A percentile compares a stretch with the other conserved stretches of the same genome.
Conservation (phyloP, 1,284 basidiomycete species). For the Moesziomyces sp. region DNA sequence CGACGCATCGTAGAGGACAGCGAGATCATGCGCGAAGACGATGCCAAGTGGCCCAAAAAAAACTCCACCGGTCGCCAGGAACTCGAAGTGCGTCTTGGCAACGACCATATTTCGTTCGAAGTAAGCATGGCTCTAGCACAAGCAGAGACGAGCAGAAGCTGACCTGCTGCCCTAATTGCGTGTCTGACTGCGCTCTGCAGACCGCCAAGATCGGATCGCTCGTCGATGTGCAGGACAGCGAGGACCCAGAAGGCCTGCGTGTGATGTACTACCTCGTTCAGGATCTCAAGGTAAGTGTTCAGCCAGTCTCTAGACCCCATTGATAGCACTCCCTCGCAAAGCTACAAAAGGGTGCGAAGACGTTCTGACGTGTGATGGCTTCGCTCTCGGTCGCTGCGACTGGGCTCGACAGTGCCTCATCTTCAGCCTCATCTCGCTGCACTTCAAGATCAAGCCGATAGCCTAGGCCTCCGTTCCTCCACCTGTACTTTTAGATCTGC, state of each 20-base stretch:
- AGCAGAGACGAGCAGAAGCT: not conserved
- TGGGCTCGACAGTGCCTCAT: slow-evolving; percentile 81
- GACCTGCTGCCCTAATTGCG: too few species aligned
- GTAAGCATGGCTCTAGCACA: slow-evolving; percentile 70
- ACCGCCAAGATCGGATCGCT: slow-evolving; percentile 97
- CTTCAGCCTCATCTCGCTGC: slow-evolving; percentile 94
- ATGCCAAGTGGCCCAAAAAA: slow-evolving; percentile 97
- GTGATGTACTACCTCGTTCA: slow-evolving; percentile 99
- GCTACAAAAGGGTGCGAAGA: too few species aligned
- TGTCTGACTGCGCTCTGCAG: slow-evolving; percentile 69
- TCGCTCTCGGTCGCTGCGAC: too few species aligned
- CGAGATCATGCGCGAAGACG: slow-evolving; percentile 98
- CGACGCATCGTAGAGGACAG: slow-evolving; percentile 93
- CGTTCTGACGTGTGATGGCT: too few species aligned
- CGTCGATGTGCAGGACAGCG: slow-evolving; percentile 94
- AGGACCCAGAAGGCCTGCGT: slow-evolving; percentile 96
- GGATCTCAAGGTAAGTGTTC: slow-evolving; percentile 81
- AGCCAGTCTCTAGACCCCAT: too few species aligned
- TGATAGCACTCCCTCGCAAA: too few species aligned
- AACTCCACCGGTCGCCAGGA: slow-evolving; percentile 98
- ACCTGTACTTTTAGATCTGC: slow-evolving; percentile 26
- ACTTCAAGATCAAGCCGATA: slow-evolving; percentile 99
- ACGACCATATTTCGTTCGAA: slow-evolving; percentile 97
- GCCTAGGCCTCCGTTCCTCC: slow-evolving; percentile 9
- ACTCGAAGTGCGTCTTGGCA: slow-evolving; percentile 91